Base-by-base conservation (phyloP, 768 basidiomycete genomes). In the Kwoniella dendrophila region DNA sequence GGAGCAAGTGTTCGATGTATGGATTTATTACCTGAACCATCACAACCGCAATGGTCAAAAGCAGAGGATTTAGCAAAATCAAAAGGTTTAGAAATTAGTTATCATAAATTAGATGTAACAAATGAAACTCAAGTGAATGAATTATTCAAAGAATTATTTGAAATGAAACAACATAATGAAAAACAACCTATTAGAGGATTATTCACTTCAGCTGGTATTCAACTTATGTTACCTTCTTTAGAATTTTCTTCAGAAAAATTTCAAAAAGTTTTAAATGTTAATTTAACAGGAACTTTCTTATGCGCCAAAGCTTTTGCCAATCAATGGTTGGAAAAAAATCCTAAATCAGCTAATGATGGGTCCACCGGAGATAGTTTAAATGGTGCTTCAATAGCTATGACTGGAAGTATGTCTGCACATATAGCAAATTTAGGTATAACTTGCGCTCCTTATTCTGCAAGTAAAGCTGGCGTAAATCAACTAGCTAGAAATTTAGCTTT, bases 401-500 rank as follows among this genome's bases (percentile, higher is more conserved):
- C 68, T 32, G 72, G 56, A 5, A 67, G 68, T 54, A 73, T 76
- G 74, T 61, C 56, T 33, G 74, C 66, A 12, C 59, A 59, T n/a
- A 59, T 73, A 20, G 72, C 74, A 16, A 66, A 64, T 62, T 29
- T 62, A 24, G 69, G 65, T 14, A 48, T 70, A 26, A 59, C 59
- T n/a, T 57, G 54, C 24, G 50, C 55, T 0, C 62, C 75, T 0
- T 78, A 78, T 64, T 76, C 76, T 55, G 71, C 74, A 1, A 71
- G 70, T 24, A 80, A 78, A 50, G 73, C 76, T 5, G 79, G 64
- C 11, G 63, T 64, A 1, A 67, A 69, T 12, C 76, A 78, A 57
- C 58, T 80, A 48, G 73, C 72, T 38, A 68, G 71, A 56, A 73
- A 69, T 20, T 61, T 80, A 58, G 79, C 79, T 0, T 67, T 71